Evolutionary conservation across 768 basidiomycete species (phyloP), one percentile per base, ranked within the genome.

Genomic region (Pisolithus marmoratus): DNA sequence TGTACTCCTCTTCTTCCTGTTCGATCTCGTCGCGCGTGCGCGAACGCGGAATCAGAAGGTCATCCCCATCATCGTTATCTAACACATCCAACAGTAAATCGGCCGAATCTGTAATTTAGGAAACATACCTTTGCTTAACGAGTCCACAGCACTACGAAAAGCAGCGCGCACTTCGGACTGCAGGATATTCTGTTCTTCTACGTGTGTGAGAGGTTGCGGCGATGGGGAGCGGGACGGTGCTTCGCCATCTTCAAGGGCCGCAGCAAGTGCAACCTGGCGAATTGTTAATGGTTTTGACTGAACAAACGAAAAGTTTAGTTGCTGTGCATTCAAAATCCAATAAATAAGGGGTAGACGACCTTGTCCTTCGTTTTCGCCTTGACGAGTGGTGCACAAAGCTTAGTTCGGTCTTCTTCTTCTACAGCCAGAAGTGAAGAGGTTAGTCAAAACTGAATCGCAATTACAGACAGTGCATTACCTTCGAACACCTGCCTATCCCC

Each of bases 1-100:
- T 78, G 62, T 98, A 99, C 59, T 93, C 91, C 57, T 89, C 85
- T 58, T 90, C 90, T 58, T 96, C 92, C 38, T 67, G 59, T 59
- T 87, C 83, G 3, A 78, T 58, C 66, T 94, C 90, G 52, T 90
- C 89, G 57, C 82, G 79, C 0, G 84, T 87, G 67, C 85, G 89
- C 52, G 86, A 85, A 36, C 90, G 77, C 3, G 81, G 82, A 6
- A 88, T 71, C 14, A 96, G 77, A 1, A 94, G 66, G 36, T 81
- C 89, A 11, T 84, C 87, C 1, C 75, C 83, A 15, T 79, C 79
- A 12, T 72, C 76, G 3, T 71, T 76, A 24, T 65, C 65, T 31
- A 58, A 55, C 14, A 62, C 68, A 3, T 60, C 66, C 11, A 68
- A 62, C 31, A 1, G 46, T 59, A 36, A 22, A 31, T 24, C 8